Base-by-base conservation (phyloP, 2,329 filamentous ascomycete genomes). In the Cyphellophora europaea region DNA sequence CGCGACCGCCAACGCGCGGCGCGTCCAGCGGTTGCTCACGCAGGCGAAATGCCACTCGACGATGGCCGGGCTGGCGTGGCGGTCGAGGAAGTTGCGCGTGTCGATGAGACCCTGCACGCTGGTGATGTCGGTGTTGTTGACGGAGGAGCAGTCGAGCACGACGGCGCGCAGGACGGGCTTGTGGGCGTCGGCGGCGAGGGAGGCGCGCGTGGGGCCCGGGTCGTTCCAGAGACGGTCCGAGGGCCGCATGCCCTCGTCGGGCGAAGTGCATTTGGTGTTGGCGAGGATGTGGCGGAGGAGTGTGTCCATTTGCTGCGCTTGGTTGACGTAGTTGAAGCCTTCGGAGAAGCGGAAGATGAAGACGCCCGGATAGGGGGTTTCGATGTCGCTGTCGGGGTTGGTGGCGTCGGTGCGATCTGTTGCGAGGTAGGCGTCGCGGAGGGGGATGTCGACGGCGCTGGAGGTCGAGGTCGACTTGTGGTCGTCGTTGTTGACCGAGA, bases 291-390 rank as follows among this genome's bases (percentile, higher is more conserved):
- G 55, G 13, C 62, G 55, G 4, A 65, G 64, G 5, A 74, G 53
- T 19, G 65, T 58, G 45, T 71, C 69, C 36, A 72, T 58, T 41
- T 72, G 67, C 12, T 59, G 63, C 1, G 63, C 64, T 8, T 67
- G 63, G 40, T 74, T 74, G 43, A 66, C 63, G 50, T 74, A 74
- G 52, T 71, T 74, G 57, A 74, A 70, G 16, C 69, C 66, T 43
- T 72, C 67, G 2, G 62, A 61, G 44, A 74, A 72, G 11, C 67
- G 65, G 51, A 72, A 74, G 39, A 74, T 62, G 43, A 73, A 69
- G 32, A 74, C 61, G 19, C 71, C 71, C 1, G 70, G 70, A 40
- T 70, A 63, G 3, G 67, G 67, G 27, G 59, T 59, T n/a, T 56
- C 54, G 11, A 71, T 56, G 10, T 57, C 41, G 16, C 71, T 53